Percentiles rank a stretch among this genome's conserved stretches.
Conservation (phyloP, 2,329 filamentous ascomycete genomes). For the Xylariaceae sp. region DNA sequence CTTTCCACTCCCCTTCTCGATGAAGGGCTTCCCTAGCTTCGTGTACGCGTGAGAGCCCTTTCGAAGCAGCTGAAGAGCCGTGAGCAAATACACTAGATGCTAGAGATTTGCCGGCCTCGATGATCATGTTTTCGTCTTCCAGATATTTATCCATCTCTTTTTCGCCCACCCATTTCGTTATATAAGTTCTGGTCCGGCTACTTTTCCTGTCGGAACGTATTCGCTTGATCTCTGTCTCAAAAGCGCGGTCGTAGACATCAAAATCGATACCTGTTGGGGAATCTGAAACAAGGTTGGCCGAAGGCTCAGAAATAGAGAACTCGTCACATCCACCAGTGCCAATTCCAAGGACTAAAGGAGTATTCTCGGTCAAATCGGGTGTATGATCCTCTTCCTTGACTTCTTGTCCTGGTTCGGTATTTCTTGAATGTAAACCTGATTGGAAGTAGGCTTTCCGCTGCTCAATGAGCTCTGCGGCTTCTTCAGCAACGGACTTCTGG, state of each 20-base stretch:
- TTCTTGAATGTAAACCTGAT: slow-evolving; percentile 37
- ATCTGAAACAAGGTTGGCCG: slow-evolving; percentile 70
- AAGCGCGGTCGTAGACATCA: slow-evolving; percentile 87
- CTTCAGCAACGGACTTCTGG: slow-evolving; percentile 48
- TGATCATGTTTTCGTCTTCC: slow-evolving; percentile 45
- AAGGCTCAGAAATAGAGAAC: slow-evolving; percentile 37
- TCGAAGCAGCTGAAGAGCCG: slow-evolving; percentile 21
- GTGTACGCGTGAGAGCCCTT: slow-evolving; percentile 23
- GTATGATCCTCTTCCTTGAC: slow-evolving; percentile 49
- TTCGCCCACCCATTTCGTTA: slow-evolving; percentile 56
- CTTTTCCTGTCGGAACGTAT: slow-evolving; percentile 46
- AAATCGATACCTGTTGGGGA: slow-evolving; percentile 85
- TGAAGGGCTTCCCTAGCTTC: slow-evolving; percentile 15
- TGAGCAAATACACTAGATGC: slow-evolving; percentile 22
- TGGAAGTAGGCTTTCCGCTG: slow-evolving; percentile 52
- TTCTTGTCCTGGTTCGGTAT: slow-evolving; percentile 39
- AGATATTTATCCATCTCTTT: slow-evolving; percentile 48
- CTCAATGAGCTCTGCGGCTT: slow-evolving; percentile 56
- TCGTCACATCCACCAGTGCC: slow-evolving; percentile 66
- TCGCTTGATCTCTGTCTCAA: slow-evolving; percentile 76
- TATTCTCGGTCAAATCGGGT: slow-evolving; percentile 66
- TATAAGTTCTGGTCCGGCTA: slow-evolving; percentile 50
- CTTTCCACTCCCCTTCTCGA: slow-evolving; percentile 11
- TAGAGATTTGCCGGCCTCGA: slow-evolving; percentile 42
- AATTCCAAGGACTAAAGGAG: slow-evolving; percentile 74